These are phyloP conservation scores for Aquilaria sinensis DNA, from an alignment of 345 rosid genomes.

Conservation along the genomic window DNA sequence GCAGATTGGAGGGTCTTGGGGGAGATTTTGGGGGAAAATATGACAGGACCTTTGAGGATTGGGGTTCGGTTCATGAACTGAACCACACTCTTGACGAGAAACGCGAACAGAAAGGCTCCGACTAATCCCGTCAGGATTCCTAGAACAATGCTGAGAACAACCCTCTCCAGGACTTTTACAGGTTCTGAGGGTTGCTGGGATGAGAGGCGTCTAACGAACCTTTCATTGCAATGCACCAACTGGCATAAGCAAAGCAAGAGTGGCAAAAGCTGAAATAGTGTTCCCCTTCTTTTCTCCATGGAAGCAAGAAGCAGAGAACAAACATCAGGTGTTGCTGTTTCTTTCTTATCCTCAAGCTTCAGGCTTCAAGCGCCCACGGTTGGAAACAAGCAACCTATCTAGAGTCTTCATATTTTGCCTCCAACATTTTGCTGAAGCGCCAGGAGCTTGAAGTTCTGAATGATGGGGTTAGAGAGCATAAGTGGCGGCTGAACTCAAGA, in stretches of 20 bases:
- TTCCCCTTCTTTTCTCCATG: conserved; percentile 37
- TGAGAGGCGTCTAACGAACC: conserved; percentile 40
- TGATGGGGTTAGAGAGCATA: conserved; percentile 20
- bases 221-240: conserved; percentile 43
- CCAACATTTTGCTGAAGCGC: neutral
- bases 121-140: conserved; percentile 60
- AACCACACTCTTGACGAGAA: conserved; percentile 40
- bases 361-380: conserved; percentile 2
- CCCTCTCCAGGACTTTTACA: conserved; percentile 41
- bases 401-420: conserved; percentile 7
- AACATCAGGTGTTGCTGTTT: conserved; percentile 4
- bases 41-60: conserved; percentile 87
- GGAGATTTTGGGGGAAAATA: conserved; percentile 72
- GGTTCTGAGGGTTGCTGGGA: conserved; percentile 29
- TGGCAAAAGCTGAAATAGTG: conserved; percentile 26
- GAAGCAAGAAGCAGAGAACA: conserved; percentile 17
- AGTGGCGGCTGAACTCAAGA: conserved; percentile 4
- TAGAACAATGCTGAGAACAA: conserved; percentile 43
- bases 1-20: conserved; percentile 69
- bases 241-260: conserved; percentile 27
- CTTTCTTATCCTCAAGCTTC: conserved; percentile 5
- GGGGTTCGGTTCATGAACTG: conserved; percentile 72
- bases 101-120: conserved; percentile 52
- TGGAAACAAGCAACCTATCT: neutral
- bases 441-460: conserved; percentile 17